Conservation (phyloP, 2,329 filamentous ascomycete genomes). For the Didymella pinodella region DNA sequence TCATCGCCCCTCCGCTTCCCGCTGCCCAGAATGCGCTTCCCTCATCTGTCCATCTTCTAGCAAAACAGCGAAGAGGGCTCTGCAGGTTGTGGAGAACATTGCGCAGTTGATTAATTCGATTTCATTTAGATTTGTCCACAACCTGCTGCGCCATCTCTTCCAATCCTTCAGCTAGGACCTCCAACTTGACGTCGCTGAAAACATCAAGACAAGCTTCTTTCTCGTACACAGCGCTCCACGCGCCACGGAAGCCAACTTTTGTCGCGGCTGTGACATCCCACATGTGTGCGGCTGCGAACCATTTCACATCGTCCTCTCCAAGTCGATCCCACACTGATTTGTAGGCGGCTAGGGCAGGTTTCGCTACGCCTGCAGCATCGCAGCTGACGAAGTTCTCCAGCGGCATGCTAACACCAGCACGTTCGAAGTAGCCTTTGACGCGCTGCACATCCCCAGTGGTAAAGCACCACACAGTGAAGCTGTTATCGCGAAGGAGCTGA, state of each 20-base stretch:
- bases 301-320: constrained; percentile 50
- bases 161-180: background rate
- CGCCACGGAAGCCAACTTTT: constrained; percentile 60
- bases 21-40: too few relatives aligned
- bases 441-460: constrained; percentile 61
- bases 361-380: constrained; percentile 58
- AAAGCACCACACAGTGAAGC: constrained; percentile 64
- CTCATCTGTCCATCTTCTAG: too few relatives aligned
- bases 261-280: constrained; percentile 66
- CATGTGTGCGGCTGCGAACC: constrained; percentile 68
- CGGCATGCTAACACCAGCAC: constrained; percentile 60
- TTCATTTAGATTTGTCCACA: background rate
- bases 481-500: constrained; percentile 52
- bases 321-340: constrained; percentile 55
- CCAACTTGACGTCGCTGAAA: constrained; percentile 42
- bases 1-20: too few relatives aligned
- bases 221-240: constrained; percentile 63
- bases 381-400: constrained; percentile 61
- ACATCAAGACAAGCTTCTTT: constrained; percentile 60
- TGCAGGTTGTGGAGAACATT: background rate
- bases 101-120: background rate
- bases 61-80: background rate
- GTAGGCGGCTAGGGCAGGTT: constrained; percentile 61
- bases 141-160: background rate
- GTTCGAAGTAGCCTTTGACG: constrained; percentile 62